Base-by-base conservation (phyloP, 2,329 filamentous ascomycete species). In the Ophiostoma novo-ulmi region DNA sequence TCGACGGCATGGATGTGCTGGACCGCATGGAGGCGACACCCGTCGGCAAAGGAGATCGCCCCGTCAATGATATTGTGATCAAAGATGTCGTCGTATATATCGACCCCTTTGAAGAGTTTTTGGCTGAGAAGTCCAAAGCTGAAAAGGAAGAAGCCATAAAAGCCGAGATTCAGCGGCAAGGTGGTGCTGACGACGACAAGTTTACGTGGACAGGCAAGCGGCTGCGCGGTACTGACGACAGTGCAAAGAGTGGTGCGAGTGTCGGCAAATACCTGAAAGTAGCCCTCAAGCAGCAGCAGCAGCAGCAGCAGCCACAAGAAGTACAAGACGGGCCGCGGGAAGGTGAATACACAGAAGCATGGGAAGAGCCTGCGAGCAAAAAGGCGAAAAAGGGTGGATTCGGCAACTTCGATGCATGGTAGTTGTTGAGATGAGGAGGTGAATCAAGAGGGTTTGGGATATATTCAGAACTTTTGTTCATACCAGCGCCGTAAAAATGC, bases 191-290 rank as follows among this genome's bases (percentile, higher is more conserved):
- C 70, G 94, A 97, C 77, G 93, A 98, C 76, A 88, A 87, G 78
- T 90, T 92, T 1, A 99, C 95, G 3, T 99, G 95, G 95, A 98
- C 95, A 3, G 95, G 95, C 3, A 99, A 98, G 81, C 84, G 94
- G 58, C 88, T 99, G 68, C 84, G 93, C 36, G 85, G 83, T 82
- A 88, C 1, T 84, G 85, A 1, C 77, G 78, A 5, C 11, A 41
- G 38, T 78, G 77, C 17, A 80, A 39, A 65, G 36, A 22, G 80
- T 38, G 78, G 79, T 13, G 82, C 80, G 7, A 80, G 80, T 5
- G 88, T 88, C 14, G 95, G 94, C 8, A 97, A 94, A 79, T 98
- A 98, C 78, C 80, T 99, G 69, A 90, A 92, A 77, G 84, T 85
- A 20, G 84, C 85, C 67, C 70, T 70, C 58, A 71, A 73, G 69